Conservation (phyloP, 2,329 filamentous ascomycete genomes). For the Epichloe bromicola region DNA sequence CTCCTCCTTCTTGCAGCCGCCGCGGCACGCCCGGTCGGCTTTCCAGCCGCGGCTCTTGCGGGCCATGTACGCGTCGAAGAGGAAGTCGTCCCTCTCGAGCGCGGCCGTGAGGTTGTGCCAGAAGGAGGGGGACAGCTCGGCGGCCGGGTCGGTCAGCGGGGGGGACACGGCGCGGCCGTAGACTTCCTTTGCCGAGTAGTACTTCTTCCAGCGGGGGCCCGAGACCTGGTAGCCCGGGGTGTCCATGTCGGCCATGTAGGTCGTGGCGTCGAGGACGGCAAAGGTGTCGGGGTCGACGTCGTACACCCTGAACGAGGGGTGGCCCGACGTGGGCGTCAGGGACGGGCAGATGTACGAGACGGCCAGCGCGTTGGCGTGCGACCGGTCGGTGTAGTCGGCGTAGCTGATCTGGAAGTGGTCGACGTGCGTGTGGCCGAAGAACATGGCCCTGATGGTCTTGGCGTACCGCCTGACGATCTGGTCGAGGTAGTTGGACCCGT, state of each 20-base stretch:
- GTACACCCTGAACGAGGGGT: slow-evolving; percentile 44
- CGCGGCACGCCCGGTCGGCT: slow-evolving; percentile 22
- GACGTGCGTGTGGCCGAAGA: slow-evolving; percentile 43
- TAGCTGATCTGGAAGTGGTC: slow-evolving; percentile 46
- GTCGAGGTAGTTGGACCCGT: slow-evolving; percentile 37
- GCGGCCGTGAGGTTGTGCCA: slow-evolving; percentile 42
- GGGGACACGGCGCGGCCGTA: slow-evolving; percentile 34
- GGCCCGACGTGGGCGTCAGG: slow-evolving; percentile 39
- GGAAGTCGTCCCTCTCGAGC: slow-evolving; percentile 27
- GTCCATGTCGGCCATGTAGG: slow-evolving; percentile 40
- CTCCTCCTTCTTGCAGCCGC: slow-evolving; percentile 27
- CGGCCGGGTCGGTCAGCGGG: slow-evolving; percentile 22
- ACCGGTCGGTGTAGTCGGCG: slow-evolving; percentile 28
- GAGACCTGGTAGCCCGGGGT: slow-evolving; percentile 25
- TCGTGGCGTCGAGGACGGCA: slow-evolving; percentile 37
- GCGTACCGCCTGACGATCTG: slow-evolving; percentile 39
- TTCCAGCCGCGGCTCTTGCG: slow-evolving; percentile 34
- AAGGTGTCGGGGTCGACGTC: slow-evolving; percentile 43
- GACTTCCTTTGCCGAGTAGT: slow-evolving; percentile 40
- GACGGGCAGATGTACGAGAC: slow-evolving; percentile 40
- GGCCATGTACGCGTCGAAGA: slow-evolving; percentile 32
- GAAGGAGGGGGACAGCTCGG: slow-evolving; percentile 39
- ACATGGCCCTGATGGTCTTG: slow-evolving; percentile 39
- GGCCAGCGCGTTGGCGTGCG: slow-evolving; percentile 28
- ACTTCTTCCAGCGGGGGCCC: slow-evolving; percentile 35